phyloP scores from a whole-genome alignment of 345 rosid species.

The Gossypium bickii region DNA sequence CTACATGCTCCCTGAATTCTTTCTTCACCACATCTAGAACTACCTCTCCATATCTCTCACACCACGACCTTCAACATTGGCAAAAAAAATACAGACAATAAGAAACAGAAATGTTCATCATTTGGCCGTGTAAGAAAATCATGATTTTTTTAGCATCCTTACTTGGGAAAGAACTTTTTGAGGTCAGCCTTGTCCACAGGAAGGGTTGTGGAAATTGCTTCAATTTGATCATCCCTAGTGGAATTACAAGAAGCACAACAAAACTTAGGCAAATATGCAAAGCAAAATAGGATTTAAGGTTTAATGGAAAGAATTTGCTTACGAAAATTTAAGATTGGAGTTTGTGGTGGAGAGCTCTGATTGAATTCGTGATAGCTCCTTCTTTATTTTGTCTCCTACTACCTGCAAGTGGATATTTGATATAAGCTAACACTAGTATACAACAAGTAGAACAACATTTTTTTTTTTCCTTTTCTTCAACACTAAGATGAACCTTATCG shows the following conservation, averaged over 20 bases:
- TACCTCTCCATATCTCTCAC: slow-evolving; percentile 60
- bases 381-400: slow-evolving; percentile 65
- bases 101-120: background rate
- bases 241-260: slow-evolving; percentile 14
- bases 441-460: background rate
- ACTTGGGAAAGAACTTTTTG: slow-evolving; percentile 70
- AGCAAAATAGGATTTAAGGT: background rate
- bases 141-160: slow-evolving; percentile 18
- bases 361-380: slow-evolving; percentile 60
- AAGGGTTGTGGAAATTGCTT: slow-evolving; percentile 74
- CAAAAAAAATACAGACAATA: background rate
- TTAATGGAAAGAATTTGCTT: slow-evolving; percentile 19
- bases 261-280: background rate
- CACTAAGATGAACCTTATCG: slow-evolving; percentile 43
- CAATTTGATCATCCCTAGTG: slow-evolving; percentile 61
- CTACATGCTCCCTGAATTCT: slow-evolving; percentile 70
- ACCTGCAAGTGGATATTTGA: slow-evolving; percentile 33
- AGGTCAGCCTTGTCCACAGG: slow-evolving; percentile 68
- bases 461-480: no score
- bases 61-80: slow-evolving; percentile 48
- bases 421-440: background rate
- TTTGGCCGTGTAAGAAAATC: background rate
- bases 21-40: slow-evolving; percentile 68
- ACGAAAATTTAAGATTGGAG: slow-evolving; percentile 59
- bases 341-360: slow-evolving; percentile 54